Evolutionary conservation across 495 filamentous ascomycete genomes (phyloP).

Genomic region (Aspergillus avenaceus): DNA sequence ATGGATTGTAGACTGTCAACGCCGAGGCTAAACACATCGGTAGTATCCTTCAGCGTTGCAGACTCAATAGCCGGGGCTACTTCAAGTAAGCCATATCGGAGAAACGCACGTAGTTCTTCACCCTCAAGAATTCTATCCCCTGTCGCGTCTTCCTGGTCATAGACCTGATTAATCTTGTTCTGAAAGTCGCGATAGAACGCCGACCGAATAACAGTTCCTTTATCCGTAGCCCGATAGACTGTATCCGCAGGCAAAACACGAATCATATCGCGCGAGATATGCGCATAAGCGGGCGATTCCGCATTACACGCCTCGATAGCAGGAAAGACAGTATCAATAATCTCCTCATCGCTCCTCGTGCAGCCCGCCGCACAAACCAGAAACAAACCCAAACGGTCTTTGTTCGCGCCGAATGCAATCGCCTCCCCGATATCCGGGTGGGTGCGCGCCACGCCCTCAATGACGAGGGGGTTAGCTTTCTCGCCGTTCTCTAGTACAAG

Average conservation of each 20-base stretch:
- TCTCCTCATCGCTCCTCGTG: slow-evolving; percentile 26
- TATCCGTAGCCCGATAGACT: slow-evolving; percentile 46
- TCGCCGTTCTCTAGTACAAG: slow-evolving; percentile 59
- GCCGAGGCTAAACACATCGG: slow-evolving; percentile 45
- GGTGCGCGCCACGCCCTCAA: slow-evolving; percentile 42
- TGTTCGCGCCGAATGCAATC: slow-evolving; percentile 28
- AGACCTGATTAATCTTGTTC: slow-evolving; percentile 39
- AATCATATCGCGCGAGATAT: slow-evolving; percentile 48
- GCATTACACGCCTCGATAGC: slow-evolving; percentile 40
- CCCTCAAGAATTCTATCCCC: slow-evolving; percentile 9
- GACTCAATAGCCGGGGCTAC: slow-evolving; percentile 12
- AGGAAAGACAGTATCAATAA: slow-evolving; percentile 42
- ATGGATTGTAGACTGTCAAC: slow-evolving; percentile 49
- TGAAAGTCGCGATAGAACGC: slow-evolving; percentile 43
- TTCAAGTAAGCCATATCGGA: slow-evolving; percentile 14
- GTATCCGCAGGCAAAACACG: slow-evolving; percentile 31
- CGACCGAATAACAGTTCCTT: slow-evolving; percentile 48
- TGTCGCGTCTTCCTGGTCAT: slow-evolving; percentile 21
- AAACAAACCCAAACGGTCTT: slow-evolving; percentile 30
- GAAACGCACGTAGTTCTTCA: slow-evolving; percentile 14
- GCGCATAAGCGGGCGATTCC: slow-evolving; percentile 41
- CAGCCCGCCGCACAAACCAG: slow-evolving; percentile 33
- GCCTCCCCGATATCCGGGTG: slow-evolving; percentile 23
- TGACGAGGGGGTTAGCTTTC: slow-evolving; percentile 57
- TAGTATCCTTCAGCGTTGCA: slow-evolving; percentile 14